phyloP scores from a whole-genome alignment of 805 yeast species.

The Brettanomyces nanus region DNA sequence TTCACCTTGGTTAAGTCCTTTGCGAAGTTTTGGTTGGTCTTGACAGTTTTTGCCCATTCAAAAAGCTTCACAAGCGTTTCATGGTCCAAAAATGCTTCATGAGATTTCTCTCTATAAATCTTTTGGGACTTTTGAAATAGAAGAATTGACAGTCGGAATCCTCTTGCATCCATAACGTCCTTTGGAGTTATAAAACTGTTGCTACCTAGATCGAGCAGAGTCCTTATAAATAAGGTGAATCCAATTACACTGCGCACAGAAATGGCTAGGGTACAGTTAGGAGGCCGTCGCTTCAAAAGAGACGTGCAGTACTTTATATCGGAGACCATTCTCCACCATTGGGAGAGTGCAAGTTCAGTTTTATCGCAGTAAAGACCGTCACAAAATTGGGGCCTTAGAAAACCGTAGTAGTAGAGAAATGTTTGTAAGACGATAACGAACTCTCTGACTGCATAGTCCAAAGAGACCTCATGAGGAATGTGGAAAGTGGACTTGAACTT shows the following conservation, averaged over 20 bases:
- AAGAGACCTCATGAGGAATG: conserved; percentile 44
- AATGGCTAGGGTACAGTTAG: conserved; percentile 19
- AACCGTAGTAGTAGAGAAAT: conserved; percentile 66
- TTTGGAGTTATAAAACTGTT: conserved; percentile 50
- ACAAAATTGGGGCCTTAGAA: conserved; percentile 58
- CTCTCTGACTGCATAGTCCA: conserved; percentile 63
- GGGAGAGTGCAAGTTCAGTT: conserved; percentile 61
- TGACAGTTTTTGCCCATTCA: conserved; percentile 17
- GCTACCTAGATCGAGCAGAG: conserved; percentile 51
- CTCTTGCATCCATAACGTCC: conserved; percentile 75
- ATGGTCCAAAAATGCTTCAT: conserved; percentile 14
- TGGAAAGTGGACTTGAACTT: conserved; percentile 73
- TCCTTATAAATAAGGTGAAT: conserved; percentile 57
- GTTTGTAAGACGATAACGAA: conserved; percentile 69
- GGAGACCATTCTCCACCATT: conserved; percentile 66
- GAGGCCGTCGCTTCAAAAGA: conserved; percentile 16
- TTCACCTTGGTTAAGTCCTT: conserved; percentile 29
- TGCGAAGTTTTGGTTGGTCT: conserved; percentile 27
- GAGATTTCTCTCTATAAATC: conserved; percentile 5
- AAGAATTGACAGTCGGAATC: conserved; percentile 57
- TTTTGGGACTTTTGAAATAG: conserved; percentile 58
- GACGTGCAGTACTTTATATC: conserved; percentile 26
- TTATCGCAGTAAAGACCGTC: conserved; percentile 81
- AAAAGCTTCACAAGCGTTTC: conserved; percentile 19
- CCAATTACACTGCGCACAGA: conserved; percentile 79